These are phyloP conservation scores for Geosmithia morbida DNA, from an alignment of 2,329 filamentous ascomycete genomes.

Conservation along the genomic window DNA sequence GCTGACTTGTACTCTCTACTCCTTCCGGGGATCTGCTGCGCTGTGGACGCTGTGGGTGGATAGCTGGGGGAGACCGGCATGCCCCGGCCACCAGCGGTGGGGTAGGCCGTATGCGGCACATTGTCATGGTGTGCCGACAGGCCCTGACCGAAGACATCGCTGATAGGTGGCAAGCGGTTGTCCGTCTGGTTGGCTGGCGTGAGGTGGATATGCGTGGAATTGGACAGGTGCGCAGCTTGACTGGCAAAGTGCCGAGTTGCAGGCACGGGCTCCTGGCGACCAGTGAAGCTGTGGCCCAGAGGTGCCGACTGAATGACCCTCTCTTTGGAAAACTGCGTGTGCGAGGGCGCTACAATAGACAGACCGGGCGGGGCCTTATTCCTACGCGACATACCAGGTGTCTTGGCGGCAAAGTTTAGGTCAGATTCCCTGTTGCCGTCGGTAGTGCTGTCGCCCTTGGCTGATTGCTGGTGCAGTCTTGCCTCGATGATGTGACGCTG, in stretches of 20 bases:
- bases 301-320: constrained; percentile 94
- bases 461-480: constrained; percentile 74
- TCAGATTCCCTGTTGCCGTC: constrained; percentile 38
- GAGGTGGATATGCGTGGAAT: constrained; percentile 82
- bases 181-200: constrained; percentile 75
- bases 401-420: constrained; percentile 46
- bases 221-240: constrained; percentile 61
- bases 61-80: constrained; percentile 69
- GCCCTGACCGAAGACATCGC: constrained; percentile 82
- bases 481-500: constrained; percentile 92
- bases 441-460: constrained; percentile 53
- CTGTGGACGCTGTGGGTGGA: constrained; percentile 36
- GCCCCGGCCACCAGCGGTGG: constrained; percentile 47
- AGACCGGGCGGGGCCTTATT: constrained; percentile 78
- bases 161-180: constrained; percentile 85
- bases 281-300: constrained; percentile 88
- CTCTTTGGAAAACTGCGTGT: constrained; percentile 84
- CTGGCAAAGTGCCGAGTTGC: constrained; percentile 66
- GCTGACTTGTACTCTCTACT: constrained; percentile 85
- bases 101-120: constrained; percentile 31
- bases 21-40: constrained; percentile 38
- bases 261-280: constrained; percentile 65
- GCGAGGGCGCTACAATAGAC: constrained; percentile 88
- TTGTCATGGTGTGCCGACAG: constrained; percentile 36
- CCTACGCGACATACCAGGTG: constrained; percentile 57